Percentiles rank a stretch among this genome's conserved stretches.
phyloP scores from a whole-genome alignment of 208 protist genomes.

The Perkinsela sp. region DNA sequence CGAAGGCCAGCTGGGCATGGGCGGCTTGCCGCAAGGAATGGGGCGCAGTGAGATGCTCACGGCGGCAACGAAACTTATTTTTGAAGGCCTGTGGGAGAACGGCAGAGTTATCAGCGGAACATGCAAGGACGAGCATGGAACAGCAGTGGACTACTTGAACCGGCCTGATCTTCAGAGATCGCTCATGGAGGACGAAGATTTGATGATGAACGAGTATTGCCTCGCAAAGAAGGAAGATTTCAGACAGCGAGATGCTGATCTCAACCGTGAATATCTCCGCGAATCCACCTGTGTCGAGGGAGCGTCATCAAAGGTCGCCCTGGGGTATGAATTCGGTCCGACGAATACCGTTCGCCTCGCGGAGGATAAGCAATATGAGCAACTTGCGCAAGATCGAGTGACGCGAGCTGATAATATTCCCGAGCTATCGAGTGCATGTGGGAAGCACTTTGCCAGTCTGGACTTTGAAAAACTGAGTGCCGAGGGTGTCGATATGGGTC shows the following conservation, averaged over 20 bases:
- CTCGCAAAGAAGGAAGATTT: slow-evolving; percentile 34
- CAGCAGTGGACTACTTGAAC: slow-evolving; percentile 55
- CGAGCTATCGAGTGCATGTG: neutral
- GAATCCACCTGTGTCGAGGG: slow-evolving; percentile 21
- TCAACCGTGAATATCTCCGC: slow-evolving; percentile 33
- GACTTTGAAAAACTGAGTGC: neutral
- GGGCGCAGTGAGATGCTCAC: slow-evolving; percentile 49
- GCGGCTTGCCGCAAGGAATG: slow-evolving; percentile 47
- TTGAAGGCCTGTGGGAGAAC: slow-evolving; percentile 52
- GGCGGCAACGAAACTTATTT: slow-evolving; percentile 38
- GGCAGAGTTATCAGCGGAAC: slow-evolving; percentile 35
- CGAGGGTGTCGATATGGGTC: neutral
- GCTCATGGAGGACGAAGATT: slow-evolving; percentile 22
- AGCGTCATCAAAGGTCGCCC: slow-evolving; percentile 31
- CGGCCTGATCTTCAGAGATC: slow-evolving; percentile 31
- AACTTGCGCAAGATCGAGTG: neutral
- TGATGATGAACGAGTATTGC: slow-evolving; percentile 48
- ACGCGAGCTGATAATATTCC: neutral
- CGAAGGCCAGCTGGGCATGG: slow-evolving; percentile 57
- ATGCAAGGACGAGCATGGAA: slow-evolving; percentile 48
- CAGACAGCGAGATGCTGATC: slow-evolving; percentile 17
- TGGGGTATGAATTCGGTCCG: slow-evolving; percentile 35
- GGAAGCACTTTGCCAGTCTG: neutral
- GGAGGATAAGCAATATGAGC: neutral
- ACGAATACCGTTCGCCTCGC: neutral